Evolutionary conservation across 78 protist species (phyloP).

Genomic region (Dictyostelium firmibasis): DNA sequence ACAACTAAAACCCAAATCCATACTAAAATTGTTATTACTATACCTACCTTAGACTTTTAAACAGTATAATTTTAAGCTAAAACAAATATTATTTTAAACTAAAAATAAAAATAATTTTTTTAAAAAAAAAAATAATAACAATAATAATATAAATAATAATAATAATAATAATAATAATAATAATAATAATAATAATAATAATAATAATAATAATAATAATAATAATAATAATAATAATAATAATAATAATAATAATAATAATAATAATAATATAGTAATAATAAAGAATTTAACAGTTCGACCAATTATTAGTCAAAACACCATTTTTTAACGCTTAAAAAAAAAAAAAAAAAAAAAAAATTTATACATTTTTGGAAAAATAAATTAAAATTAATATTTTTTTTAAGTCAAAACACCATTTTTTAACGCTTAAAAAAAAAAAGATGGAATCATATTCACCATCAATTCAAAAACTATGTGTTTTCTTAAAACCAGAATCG

Average conservation of each 20-base stretch:
- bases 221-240: not conserved
- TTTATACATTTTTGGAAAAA: not conserved
- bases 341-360: too few species aligned
- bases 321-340: too few species aligned
- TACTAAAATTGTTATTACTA: not conserved
- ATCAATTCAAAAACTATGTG: slow-evolving; percentile 67
- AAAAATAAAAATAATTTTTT: not conserved
- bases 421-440: too few species aligned
- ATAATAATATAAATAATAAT: not conserved
- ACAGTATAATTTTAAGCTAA: not conserved
- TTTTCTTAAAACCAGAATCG: slow-evolving; percentile 39
- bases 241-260: not conserved
- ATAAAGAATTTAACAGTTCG: too few species aligned
- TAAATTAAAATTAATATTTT: too few species aligned
- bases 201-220: not conserved
- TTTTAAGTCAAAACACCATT: too few species aligned
- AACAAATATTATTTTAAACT: too few species aligned
- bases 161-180: not conserved
- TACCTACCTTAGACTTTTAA: not conserved
- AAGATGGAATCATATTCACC: slow-evolving; percentile 74
- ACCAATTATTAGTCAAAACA: too few species aligned
- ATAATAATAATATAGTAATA: not conserved
- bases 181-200: not conserved
- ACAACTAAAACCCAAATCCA: not conserved
- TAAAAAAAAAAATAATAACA: not conserved